Evolutionary conservation across 1,139 yeast genomes (phyloP).

Genomic region (Saccharomyces hybrid): DNA sequence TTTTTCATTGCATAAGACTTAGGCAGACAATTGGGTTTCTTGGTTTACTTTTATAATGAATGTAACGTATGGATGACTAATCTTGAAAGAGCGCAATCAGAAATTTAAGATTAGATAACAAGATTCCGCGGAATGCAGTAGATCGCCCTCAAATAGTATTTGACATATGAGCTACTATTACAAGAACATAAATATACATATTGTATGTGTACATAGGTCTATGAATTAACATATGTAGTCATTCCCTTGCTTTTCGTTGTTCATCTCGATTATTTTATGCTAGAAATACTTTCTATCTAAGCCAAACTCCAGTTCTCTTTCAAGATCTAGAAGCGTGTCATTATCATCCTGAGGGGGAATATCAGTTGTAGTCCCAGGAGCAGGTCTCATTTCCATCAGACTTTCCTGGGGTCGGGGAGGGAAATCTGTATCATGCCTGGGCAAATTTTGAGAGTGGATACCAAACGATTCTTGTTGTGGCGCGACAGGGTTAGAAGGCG

Average conservation of each 20-base stretch:
- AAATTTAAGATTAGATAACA: neutral
- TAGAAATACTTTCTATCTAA: conserved; percentile 38
- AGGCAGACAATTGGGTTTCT: neutral
- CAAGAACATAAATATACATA: too few species aligned
- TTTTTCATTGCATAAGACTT: neutral
- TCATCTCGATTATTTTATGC: too few species aligned
- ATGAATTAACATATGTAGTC: neutral
- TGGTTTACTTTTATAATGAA: neutral
- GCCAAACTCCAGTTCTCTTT: conserved; percentile 54
- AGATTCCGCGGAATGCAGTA: neutral
- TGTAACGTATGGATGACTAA: neutral
- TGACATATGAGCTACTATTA: neutral
- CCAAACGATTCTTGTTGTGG: conserved; percentile 27
- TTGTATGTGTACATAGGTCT: neutral
- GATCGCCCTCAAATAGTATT: neutral
- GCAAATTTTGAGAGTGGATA: conserved; percentile 35
- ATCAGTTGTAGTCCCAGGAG: conserved; percentile 10
- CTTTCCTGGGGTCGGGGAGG: conserved; percentile 40
- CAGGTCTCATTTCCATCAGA: conserved; percentile 18
- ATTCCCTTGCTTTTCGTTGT: too few species aligned
- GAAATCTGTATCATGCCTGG: conserved; percentile 36
- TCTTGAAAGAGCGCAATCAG: neutral
- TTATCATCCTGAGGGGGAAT: conserved; percentile 14
- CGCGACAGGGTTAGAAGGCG: conserved; percentile 22
- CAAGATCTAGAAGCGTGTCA: conserved; percentile 39